Base-by-base conservation (phyloP, 345 rosid genomes). In the Streptanthus diversifolius region DNA sequence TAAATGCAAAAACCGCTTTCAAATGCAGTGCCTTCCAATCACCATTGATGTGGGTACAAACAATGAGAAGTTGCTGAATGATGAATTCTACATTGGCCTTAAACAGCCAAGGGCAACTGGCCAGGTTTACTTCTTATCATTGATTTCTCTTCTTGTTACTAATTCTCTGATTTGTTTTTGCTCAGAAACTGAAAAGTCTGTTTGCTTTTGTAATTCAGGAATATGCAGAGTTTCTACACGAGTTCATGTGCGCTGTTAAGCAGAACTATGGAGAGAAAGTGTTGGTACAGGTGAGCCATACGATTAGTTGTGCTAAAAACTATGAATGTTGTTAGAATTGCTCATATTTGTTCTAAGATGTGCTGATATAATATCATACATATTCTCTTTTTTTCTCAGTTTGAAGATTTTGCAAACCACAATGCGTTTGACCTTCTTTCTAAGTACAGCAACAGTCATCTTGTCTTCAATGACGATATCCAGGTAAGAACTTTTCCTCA, bases 321-420 rank as follows among this genome's bases (percentile, higher is more conserved):
- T 25, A 25, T 25, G 27, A 29, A 7, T 15, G 12, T 53, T 70
- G 41, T 53, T 51, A 8, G 56, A 41, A 13, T 47, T 48, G 22
- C 61, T 24, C 7, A 30, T n/a, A 1, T 41, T 17, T 51, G 9
- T 18, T 5, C 21, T n/a, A 36, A 57, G 59, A 62, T 69, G 51
- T 61, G 12, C 36, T 0, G 5, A 3, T 21, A 48, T 48, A 48
- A 66, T 14, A 21, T 15, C 13, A 51, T 53, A 36, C 41, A 29
- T 37, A 27, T 3, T 25, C 4, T 25, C 24, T 65, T 19, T 49
- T 77, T 68, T 84, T 82, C 77, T 32, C 85, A 95, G 99, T 95
- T 95, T 62, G 99, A 95, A 82, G 99, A 95, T 84, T 95, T 95
- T 77, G 99, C 97, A 75, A 95, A 95, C 79, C 99, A 91, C 87